Evolutionary conservation across 2,329 filamentous ascomycete genomes (phyloP).

Genomic region (Scytalidium lignicola): DNA sequence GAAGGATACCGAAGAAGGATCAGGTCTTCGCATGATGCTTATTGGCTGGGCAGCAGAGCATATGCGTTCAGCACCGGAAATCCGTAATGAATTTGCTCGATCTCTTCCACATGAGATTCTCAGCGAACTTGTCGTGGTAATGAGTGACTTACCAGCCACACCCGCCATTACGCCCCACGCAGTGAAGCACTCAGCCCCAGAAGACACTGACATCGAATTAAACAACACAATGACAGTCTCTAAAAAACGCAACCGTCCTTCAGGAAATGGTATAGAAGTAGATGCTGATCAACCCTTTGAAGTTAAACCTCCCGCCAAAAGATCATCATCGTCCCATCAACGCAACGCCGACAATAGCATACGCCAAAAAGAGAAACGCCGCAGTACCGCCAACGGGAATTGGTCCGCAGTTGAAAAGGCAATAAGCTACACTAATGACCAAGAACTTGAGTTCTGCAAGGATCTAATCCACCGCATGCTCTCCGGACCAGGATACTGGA

Average conservation of each 20-base stretch:
- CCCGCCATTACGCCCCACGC: slow-evolving; percentile 12
- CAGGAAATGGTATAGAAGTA: not conserved
- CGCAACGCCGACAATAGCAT: slow-evolving; percentile 15
- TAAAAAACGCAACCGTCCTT: not conserved
- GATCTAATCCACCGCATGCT: slow-evolving; percentile 56
- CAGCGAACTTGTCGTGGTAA: slow-evolving; percentile 56
- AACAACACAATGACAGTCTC: not conserved
- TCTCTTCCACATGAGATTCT: slow-evolving; percentile 58
- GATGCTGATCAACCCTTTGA: not conserved
- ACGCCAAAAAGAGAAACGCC: slow-evolving; percentile 14
- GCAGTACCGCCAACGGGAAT: not conserved
- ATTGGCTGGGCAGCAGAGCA: slow-evolving; percentile 60
- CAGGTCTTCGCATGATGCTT: slow-evolving; percentile 52
- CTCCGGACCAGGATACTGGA: slow-evolving; percentile 61
- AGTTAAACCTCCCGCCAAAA: not conserved
- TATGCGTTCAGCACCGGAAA: slow-evolving; percentile 49
- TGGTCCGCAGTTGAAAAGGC: slow-evolving; percentile 4
- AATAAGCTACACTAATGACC: slow-evolving; percentile 15
- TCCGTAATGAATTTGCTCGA: slow-evolving; percentile 52
- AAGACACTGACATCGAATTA: not conserved
- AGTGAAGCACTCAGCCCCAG: not conserved
- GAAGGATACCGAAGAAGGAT: slow-evolving; percentile 57
- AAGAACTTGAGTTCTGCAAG: slow-evolving; percentile 53
- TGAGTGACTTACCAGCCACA: slow-evolving; percentile 45
- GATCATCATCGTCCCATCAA: not conserved